Conservation (phyloP, 495 filamentous ascomycete genomes). For the Trichocladium uniseriatum region DNA sequence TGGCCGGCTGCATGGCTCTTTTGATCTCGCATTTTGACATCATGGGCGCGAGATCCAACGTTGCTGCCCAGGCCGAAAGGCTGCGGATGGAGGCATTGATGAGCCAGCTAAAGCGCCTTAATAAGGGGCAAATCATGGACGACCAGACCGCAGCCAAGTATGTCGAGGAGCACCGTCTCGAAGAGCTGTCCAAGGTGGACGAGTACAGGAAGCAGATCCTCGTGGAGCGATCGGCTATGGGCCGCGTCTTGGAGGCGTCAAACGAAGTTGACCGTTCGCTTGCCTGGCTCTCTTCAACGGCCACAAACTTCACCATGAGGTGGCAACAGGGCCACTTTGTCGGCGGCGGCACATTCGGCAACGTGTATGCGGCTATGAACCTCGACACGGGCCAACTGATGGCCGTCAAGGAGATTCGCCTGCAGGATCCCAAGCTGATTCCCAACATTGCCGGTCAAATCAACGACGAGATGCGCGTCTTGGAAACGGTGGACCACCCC, state of each 20-base stretch:
- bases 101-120: constrained; percentile 63
- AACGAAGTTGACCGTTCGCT: constrained; percentile 93
- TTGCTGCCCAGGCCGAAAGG: constrained; percentile 80
- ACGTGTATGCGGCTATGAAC: constrained; percentile 95
- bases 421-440: constrained; percentile 94
- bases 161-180: constrained; percentile 62
- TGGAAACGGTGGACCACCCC: constrained; percentile 90
- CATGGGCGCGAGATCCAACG: constrained; percentile 87
- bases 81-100: constrained; percentile 63
- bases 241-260: constrained; percentile 81
- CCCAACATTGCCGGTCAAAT: constrained; percentile 89
- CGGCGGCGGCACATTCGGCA: constrained; percentile 93
- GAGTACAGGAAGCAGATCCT: constrained; percentile 65
- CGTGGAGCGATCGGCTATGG: constrained; percentile 81
- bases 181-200: constrained; percentile 65
- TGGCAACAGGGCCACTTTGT: constrained; percentile 99
- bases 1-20: constrained; percentile 94
- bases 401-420: constrained; percentile 96
- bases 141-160: constrained; percentile 74
- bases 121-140: constrained; percentile 65
- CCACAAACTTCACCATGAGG: constrained; percentile 85
- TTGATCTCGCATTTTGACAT: constrained; percentile 98
- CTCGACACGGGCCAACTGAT: constrained; percentile 90
- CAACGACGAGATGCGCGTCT: constrained; percentile 90
- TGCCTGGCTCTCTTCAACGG: constrained; percentile 83